Percentiles rank a stretch among this genome's conserved stretches.
Evolutionary conservation across 1,139 yeast species (phyloP).

Genomic region (Schwanniomyces etchellsii): DNA sequence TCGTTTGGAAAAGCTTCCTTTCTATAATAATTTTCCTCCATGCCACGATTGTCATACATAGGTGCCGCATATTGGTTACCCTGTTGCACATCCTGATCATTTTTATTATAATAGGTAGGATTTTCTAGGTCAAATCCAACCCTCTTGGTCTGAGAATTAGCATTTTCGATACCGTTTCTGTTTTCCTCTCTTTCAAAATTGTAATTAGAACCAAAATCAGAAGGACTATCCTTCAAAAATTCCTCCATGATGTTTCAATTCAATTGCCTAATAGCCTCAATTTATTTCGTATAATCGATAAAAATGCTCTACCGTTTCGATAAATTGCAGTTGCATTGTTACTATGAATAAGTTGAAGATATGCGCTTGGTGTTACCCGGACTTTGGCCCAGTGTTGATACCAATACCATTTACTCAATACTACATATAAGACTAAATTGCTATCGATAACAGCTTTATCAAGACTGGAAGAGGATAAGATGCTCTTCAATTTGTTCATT

Average conservation of each 20-base stretch:
- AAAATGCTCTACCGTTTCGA: too few relatives aligned
- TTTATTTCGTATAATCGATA: slow-evolving; percentile 1
- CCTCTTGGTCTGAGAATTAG: slow-evolving; percentile 6
- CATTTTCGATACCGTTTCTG: slow-evolving; percentile 5
- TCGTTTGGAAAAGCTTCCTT: slow-evolving; percentile 1
- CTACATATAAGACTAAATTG: too few relatives aligned
- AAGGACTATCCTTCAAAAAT: slow-evolving; percentile 33
- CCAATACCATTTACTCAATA: too few relatives aligned
- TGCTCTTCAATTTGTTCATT: too few relatives aligned
- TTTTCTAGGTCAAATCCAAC: too few relatives aligned
- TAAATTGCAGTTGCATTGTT: too few relatives aligned
- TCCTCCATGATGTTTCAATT: slow-evolving; percentile 35
- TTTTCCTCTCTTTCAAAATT: not conserved
- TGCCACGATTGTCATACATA: not conserved
- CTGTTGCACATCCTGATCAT: slow-evolving; percentile 4
- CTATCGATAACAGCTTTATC: too few relatives aligned
- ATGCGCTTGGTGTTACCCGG: too few relatives aligned
- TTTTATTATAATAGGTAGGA: slow-evolving; percentile 10
- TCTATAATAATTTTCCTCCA: not conserved
- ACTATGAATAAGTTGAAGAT: too few relatives aligned
- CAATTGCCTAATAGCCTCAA: too few relatives aligned
- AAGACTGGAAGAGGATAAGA: too few relatives aligned
- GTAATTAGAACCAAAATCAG: slow-evolving; percentile 13
- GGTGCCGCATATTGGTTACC: not conserved
- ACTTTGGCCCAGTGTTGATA: too few relatives aligned